Evolutionary conservation across 2,329 filamentous ascomycete species (phyloP).

Genomic region (Fusarium equiseti): DNA sequence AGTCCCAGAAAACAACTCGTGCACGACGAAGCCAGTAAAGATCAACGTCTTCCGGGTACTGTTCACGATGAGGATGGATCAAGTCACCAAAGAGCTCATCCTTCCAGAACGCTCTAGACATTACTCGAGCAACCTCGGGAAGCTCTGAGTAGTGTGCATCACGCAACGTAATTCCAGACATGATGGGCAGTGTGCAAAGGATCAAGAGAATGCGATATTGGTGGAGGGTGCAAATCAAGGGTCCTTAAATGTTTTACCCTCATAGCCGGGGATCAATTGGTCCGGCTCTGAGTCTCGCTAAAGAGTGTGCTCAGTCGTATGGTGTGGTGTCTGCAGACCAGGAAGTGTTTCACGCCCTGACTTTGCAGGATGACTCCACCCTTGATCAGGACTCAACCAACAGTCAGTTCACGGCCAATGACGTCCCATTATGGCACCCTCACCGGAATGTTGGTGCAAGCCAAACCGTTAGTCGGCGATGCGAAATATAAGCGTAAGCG

Average conservation of each 20-base stretch:
- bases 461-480: neutral
- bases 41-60: conserved; percentile 49
- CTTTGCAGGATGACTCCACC: neutral
- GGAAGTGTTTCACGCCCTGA: neutral
- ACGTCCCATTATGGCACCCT: accelerated
- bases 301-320: neutral
- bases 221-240: neutral
- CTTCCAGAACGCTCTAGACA: conserved; percentile 51
- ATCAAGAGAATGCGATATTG: too few species aligned
- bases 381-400: neutral
- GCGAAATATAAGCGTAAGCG: neutral
- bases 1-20: conserved; percentile 49
- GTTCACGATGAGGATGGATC: conserved; percentile 51
- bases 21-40: conserved; percentile 48
- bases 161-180: conserved; percentile 33
- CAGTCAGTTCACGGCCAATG: neutral
- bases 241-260: neutral
- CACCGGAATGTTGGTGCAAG: neutral
- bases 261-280: neutral
- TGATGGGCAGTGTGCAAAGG: neutral
- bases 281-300: neutral
- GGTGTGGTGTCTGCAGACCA: neutral
- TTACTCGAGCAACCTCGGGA: conserved; percentile 46
- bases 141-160: conserved; percentile 44
- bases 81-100: conserved; percentile 52